Base-by-base conservation (phyloP, 805 yeast genomes). In the Starmerella etchellsii region DNA sequence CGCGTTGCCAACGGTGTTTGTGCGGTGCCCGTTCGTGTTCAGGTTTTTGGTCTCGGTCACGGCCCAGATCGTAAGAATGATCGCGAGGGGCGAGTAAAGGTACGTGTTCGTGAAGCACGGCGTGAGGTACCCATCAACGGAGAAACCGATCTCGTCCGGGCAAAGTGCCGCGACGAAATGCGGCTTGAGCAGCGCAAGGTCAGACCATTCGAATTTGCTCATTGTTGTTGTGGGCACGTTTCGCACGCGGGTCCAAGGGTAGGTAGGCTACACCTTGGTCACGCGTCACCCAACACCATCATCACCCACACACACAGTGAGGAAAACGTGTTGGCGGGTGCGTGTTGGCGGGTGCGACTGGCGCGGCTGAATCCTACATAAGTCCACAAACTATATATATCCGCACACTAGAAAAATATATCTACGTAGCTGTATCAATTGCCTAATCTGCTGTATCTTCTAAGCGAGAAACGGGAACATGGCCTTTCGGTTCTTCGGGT, bases 401-500 rank as follows among this genome's bases (percentile, higher is more conserved):
- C n/a, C n/a, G n/a, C n/a, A n/a, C n/a, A n/a, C n/a, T n/a, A n/a
- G 25, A 10, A 23, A 23, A 23, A 23, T 8, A 23, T 8, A 23
- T 23, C 25, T 7, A 8, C 25, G 25, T 8, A 8, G 10, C 25
- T 23, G 10, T 8, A 10, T 23, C 10, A 23, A 10, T 23, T 7
- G 25, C 25, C 25, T 23, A 7, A 23, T 23, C 25, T 23, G 25
- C 25, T n/a, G n/a, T n/a, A n/a, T n/a, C n/a, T n/a, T n/a, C n/a
- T n/a, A 84, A 43, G 75, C 67, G 25, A 87, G 50, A 53, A 61
- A 83, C 20, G 98, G 98, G 51, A 91, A 65, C 61, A 77, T 67
- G 47, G 82, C 79, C 57, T 84, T 78, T 63, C 85, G 78, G 58
- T 73, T 68, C 54, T 75, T 74, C 54, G 88, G 88, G 60, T 88